A percentile compares a stretch with the other conserved stretches of the same genome.
Evolutionary conservation across 2,329 filamentous ascomycete species (phyloP).

Genomic region (Torrubiella hemipterigena): DNA sequence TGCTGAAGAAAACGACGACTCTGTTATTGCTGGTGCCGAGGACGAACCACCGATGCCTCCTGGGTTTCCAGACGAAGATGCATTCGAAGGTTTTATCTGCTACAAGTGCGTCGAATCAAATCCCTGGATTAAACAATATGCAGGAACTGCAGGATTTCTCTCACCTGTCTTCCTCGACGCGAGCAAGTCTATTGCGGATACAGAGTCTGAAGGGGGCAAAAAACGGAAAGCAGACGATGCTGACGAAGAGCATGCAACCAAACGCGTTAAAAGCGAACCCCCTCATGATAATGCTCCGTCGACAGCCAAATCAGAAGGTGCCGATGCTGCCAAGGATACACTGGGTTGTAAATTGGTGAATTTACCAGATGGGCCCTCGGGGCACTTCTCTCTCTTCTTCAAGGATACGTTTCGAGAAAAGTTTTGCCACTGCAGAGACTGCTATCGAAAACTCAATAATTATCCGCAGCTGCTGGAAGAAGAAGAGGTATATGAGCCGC

Average conservation of each 20-base stretch:
- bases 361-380: conserved; percentile 43
- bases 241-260: conserved; percentile 24
- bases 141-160: conserved; percentile 68
- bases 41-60: conserved; percentile 61
- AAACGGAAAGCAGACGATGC: conserved; percentile 58
- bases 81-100: conserved; percentile 84
- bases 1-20: conserved; percentile 25
- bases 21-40: conserved; percentile 31
- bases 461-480: conserved; percentile 83
- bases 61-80: conserved; percentile 79
- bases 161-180: conserved; percentile 46
- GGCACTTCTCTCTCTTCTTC: conserved; percentile 71
- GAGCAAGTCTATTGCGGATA: not conserved
- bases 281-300: conserved; percentile 10
- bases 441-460: conserved; percentile 58
- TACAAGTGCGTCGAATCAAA: conserved; percentile 84
- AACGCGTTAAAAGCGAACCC: conserved; percentile 40
- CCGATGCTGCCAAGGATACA: conserved; percentile 5
- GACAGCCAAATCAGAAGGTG: conserved; percentile 1
- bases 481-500: conserved; percentile 88
- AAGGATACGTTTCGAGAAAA: conserved; percentile 65
- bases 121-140: conserved; percentile 87
- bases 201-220: conserved; percentile 22
- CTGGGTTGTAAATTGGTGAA: conserved; percentile 45
- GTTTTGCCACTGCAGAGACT: conserved; percentile 72